Percentiles rank a stretch among this genome's conserved stretches.
phyloP scores from a whole-genome alignment of 2,329 filamentous ascomycete genomes.

The Sporothrix phasma region DNA sequence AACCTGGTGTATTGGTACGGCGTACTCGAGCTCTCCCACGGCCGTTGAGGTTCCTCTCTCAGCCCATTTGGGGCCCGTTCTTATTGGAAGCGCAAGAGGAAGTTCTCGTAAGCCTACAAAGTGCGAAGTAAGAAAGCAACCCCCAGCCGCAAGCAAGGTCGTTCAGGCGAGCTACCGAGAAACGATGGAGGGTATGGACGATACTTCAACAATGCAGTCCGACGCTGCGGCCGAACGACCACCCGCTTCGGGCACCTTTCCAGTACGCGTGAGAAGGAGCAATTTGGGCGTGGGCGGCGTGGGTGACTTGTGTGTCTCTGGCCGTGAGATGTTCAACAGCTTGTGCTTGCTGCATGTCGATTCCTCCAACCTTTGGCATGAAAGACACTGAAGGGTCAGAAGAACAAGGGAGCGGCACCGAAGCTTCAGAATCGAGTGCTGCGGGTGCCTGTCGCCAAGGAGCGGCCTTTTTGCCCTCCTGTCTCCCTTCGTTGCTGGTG shows the following conservation, averaged over 20 bases:
- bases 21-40: too few species aligned
- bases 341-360: background rate
- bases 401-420: background rate
- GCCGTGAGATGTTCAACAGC: background rate
- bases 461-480: background rate
- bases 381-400: background rate
- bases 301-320: background rate
- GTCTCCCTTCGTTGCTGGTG: background rate
- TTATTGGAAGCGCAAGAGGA: too few species aligned
- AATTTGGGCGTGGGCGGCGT: background rate
- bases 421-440: too few species aligned
- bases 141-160: too few species aligned
- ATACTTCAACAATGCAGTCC: background rate
- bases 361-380: background rate
- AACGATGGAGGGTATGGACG: too few species aligned
- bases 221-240: background rate
- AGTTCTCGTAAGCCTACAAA: too few species aligned
- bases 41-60: too few species aligned
- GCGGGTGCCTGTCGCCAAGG: too few species aligned
- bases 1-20: too few species aligned
- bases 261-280: background rate
- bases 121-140: too few species aligned
- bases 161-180: too few species aligned
- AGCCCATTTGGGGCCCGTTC: too few species aligned
- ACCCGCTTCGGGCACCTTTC: background rate